Base-by-base conservation (phyloP, 1,139 yeast species). In the Geotrichum carabidarum region DNA sequence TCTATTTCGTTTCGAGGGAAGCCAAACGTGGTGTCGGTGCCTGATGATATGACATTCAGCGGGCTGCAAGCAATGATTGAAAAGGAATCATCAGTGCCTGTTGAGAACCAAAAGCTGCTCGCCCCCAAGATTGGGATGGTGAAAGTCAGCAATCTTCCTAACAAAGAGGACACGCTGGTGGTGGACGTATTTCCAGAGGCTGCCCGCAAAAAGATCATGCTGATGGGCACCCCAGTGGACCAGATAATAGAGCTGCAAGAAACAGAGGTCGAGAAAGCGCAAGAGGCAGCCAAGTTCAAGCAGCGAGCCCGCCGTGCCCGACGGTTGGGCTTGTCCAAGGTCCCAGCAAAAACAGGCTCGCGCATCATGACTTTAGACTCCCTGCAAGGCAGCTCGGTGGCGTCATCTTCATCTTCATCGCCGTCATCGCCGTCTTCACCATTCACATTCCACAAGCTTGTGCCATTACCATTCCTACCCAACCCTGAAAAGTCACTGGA, bases 381-480 rank as follows among this genome's bases (percentile, higher is more conserved):
- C 9, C 15, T 41, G 30, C 47, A 46, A 31, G 37, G 38, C 8
- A 14, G 11, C 14, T 31, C 30, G 46, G 34, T 15, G 46, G 44
- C 30, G 40, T 12, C 46, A 46, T 50, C 52, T 2, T 44, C 50
- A 1, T 42, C 42, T n/a, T 49, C 53, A 12, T 44, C 54, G 6
- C 9, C 17, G 17, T n/a, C 41, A 8, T 14, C n/a, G 11, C 38
- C 52, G 3, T 12, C 44, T 11, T 43, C 38, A 14, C 37, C 22
- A 41, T 73, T 70, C 56, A 69, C 74, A 30, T 73, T 73, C 54
- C 67, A 62, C 45, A 57, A 63, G 51, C 59, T 73, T n/a, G 65
- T 62, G 32, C 68, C 71, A 12, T 61, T 73, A 40, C 65, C 67
- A 30, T 63, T 63, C 42, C 60, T 72, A 35, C 74, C 74, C 1